phyloP scores from a whole-genome alignment of 805 yeast species.

The Candida quercuum region DNA sequence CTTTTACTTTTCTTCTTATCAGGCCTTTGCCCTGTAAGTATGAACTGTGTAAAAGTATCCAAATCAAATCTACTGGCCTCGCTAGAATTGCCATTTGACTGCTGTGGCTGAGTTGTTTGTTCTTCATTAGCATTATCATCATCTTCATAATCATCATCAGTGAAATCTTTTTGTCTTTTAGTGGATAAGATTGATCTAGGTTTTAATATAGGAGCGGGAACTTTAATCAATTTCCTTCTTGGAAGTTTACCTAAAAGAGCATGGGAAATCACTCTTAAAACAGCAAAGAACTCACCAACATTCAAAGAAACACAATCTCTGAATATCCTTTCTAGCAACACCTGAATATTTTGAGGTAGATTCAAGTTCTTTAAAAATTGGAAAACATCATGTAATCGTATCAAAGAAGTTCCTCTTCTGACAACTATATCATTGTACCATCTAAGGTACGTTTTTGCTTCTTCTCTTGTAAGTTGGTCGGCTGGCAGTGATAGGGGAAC shows the following conservation, averaged over 20 bases:
- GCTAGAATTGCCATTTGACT: conserved; percentile 3
- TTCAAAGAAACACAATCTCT: conserved; percentile 55
- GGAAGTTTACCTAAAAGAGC: conserved; percentile 47
- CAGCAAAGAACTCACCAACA: conserved; percentile 88
- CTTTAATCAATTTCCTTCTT: conserved; percentile 43
- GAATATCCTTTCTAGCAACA: conserved; percentile 46
- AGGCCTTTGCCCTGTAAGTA: conserved; percentile 77
- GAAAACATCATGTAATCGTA: conserved; percentile 74
- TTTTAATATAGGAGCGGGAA: conserved; percentile 62
- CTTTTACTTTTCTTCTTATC: conserved; percentile 31
- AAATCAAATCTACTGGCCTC: conserved; percentile 52
- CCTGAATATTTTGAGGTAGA: conserved; percentile 45
- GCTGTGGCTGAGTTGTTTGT: neutral
- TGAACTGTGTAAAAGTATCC: conserved; percentile 79
- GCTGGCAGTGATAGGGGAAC: conserved; percentile 63
- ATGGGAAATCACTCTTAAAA: conserved; percentile 75
- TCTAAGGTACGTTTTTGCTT: conserved; percentile 77
- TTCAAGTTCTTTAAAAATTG: conserved; percentile 74
- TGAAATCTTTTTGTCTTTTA: conserved; percentile 45
- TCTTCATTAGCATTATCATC: conserved; percentile 12
- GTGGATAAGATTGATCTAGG: conserved; percentile 75
- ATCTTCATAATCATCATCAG: conserved; percentile 32
- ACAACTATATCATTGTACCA: conserved; percentile 88
- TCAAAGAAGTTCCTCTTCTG: conserved; percentile 60
- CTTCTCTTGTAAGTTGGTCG: conserved; percentile 68